A percentile compares a stretch with the other conserved stretches of the same genome.
Evolutionary conservation across 306 rosid genomes (phyloP).

Genomic region (Hippophae gyantsensis): DNA sequence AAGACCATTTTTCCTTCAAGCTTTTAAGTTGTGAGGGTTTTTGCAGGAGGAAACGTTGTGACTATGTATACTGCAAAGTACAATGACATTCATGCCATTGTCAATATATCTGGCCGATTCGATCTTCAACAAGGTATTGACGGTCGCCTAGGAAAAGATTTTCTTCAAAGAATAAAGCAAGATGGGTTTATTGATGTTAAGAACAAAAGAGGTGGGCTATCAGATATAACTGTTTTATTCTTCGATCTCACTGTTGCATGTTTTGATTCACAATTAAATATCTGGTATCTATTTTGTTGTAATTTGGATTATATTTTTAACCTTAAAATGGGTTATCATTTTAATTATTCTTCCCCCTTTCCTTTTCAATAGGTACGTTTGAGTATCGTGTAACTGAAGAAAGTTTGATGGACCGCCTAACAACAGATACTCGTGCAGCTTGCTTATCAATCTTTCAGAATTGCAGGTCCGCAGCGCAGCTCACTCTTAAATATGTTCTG

Average conservation of each 20-base stretch:
- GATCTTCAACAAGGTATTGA: slow-evolving; percentile 70
- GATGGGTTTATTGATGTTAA: slow-evolving; percentile 72
- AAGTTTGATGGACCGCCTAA: slow-evolving; percentile 75
- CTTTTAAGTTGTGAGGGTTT: slow-evolving; percentile 13
- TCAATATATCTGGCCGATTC: slow-evolving; percentile 87
- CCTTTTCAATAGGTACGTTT: slow-evolving; percentile 35
- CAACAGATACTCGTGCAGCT: slow-evolving; percentile 48
- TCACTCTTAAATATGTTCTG: not conserved
- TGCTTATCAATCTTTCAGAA: slow-evolving; percentile 46
- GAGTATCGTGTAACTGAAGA: slow-evolving; percentile 65
- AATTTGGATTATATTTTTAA: not conserved
- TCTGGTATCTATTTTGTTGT: slow-evolving; percentile 8
- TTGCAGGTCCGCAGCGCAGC: slow-evolving; percentile 42
- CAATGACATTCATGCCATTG: slow-evolving; percentile 45
- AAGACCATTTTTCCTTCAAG: not conserved
- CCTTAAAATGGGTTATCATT: no score
- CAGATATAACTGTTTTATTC: slow-evolving; percentile 4
- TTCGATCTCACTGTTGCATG: slow-evolving; percentile 3
- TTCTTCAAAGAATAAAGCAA: slow-evolving; percentile 58
- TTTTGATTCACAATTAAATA: slow-evolving; percentile 1
- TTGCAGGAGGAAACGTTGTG: slow-evolving; percentile 81
- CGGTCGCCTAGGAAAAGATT: slow-evolving; percentile 71
- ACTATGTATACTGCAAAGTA: slow-evolving; percentile 74
- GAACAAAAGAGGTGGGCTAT: slow-evolving; percentile 58
- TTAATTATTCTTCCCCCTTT: not conserved